phyloP scores from a whole-genome alignment of 2,329 filamentous ascomycete genomes.

The Cordyceps tenuipes region DNA sequence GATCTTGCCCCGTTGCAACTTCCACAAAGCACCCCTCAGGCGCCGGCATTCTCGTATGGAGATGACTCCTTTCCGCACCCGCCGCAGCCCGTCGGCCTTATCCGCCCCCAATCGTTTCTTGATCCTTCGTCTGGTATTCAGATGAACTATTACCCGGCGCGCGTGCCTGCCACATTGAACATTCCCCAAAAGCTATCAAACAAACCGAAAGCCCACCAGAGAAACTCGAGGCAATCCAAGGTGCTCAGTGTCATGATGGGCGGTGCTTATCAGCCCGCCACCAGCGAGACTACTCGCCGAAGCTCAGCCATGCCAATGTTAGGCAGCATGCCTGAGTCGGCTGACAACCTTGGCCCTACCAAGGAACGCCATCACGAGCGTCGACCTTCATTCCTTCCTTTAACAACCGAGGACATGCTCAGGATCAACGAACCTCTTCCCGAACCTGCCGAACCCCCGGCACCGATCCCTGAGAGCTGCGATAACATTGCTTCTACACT shows the following conservation, averaged over 20 bases:
- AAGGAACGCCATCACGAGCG: slow-evolving; percentile 30
- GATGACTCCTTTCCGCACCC: neutral
- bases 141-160: slow-evolving; percentile 94
- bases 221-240: slow-evolving; percentile 66
- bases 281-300: slow-evolving; percentile 13
- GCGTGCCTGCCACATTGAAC: slow-evolving; percentile 88
- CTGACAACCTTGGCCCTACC: slow-evolving; percentile 29
- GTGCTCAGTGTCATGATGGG: slow-evolving; percentile 54
- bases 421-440: neutral
- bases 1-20: slow-evolving; percentile 1
- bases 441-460: neutral
- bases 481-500: slow-evolving; percentile 17
- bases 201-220: slow-evolving; percentile 52
- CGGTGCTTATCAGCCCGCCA: slow-evolving; percentile 11
- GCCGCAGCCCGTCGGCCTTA: slow-evolving; percentile 19
- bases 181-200: slow-evolving; percentile 81
- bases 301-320: slow-evolving; percentile 18
- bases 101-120: slow-evolving; percentile 49
- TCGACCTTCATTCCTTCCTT: slow-evolving; percentile 10
- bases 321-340: slow-evolving; percentile 13
- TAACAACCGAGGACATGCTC: slow-evolving; percentile 8
- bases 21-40: neutral
- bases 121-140: slow-evolving; percentile 60
- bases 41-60: neutral
- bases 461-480: slow-evolving; percentile 3